Evolutionary conservation across 2,329 filamentous ascomycete genomes (phyloP).

Genomic region (Dothideomycetes sp.): DNA sequence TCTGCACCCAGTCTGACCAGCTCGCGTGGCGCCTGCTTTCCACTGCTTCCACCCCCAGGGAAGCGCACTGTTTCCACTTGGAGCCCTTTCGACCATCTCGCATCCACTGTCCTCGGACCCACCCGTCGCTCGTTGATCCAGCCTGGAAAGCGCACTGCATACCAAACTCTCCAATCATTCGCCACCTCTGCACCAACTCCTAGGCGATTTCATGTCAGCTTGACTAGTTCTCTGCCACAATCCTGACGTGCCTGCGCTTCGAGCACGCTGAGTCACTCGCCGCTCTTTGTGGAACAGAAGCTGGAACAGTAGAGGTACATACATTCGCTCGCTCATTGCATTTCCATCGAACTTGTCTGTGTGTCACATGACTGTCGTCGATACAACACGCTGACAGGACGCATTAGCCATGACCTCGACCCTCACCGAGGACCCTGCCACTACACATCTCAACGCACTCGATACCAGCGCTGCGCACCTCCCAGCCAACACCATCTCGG

Average conservation of each 20-base stretch:
- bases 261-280: not conserved
- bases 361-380: not conserved
- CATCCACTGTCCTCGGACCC: not conserved
- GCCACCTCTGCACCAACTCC: not conserved
- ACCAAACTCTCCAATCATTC: no score
- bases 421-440: not conserved
- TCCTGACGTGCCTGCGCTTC: not conserved
- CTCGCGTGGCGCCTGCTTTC: not conserved
- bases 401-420: not conserved
- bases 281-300: not conserved
- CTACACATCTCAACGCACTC: not conserved
- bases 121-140: not conserved
- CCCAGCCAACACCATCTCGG: not conserved
- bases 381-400: not conserved
- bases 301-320: not conserved
- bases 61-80: no score
- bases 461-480: not conserved
- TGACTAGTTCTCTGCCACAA: not conserved
- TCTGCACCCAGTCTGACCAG: not conserved
- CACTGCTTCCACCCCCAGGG: no score
- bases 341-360: not conserved
- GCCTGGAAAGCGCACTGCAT: not conserved
- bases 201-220: not conserved
- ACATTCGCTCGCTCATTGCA: not conserved
- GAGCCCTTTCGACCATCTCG: no score